Conservation (phyloP, 257 asterid species). For the Mitragyna speciosa region DNA sequence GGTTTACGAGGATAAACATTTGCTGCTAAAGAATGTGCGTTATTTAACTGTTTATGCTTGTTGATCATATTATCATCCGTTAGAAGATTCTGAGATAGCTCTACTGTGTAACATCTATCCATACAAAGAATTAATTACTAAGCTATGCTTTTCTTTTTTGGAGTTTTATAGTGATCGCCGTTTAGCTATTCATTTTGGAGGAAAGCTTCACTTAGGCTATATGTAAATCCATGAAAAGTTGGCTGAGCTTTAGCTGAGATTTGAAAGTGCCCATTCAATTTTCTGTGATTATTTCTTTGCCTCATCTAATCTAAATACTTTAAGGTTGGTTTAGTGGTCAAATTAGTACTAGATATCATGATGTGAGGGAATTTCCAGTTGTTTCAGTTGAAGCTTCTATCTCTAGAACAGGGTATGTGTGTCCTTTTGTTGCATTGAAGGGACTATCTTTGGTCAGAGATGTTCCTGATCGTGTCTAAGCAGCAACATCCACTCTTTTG, state of each 20-base stretch:
- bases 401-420: too few relatives aligned
- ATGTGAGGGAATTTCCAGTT: too few relatives aligned
- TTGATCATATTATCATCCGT: constrained; percentile 57
- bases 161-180: constrained; percentile 87
- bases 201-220: constrained; percentile 97
- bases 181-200: constrained; percentile 99
- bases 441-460: too few relatives aligned
- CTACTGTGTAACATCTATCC: constrained; percentile 1
- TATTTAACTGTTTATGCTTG: constrained; percentile 62
- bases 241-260: constrained; percentile 83
- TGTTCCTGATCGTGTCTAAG: too few relatives aligned
- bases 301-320: too few relatives aligned
- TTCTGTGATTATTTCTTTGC: too few relatives aligned
- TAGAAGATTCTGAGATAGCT: constrained; percentile 35
- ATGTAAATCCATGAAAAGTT: constrained; percentile 95
- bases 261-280: too few relatives aligned
- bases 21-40: constrained; percentile 99
- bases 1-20: constrained; percentile 95
- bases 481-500: too few relatives aligned
- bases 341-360: too few relatives aligned
- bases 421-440: too few relatives aligned
- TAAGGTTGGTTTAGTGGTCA: too few relatives aligned
- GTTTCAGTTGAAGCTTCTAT: too few relatives aligned
- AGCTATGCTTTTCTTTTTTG: not conserved
- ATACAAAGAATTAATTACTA: constrained; percentile 1